Conservation (phyloP, 1,284 basidiomycete species). For the Clitocybe nebularis region DNA sequence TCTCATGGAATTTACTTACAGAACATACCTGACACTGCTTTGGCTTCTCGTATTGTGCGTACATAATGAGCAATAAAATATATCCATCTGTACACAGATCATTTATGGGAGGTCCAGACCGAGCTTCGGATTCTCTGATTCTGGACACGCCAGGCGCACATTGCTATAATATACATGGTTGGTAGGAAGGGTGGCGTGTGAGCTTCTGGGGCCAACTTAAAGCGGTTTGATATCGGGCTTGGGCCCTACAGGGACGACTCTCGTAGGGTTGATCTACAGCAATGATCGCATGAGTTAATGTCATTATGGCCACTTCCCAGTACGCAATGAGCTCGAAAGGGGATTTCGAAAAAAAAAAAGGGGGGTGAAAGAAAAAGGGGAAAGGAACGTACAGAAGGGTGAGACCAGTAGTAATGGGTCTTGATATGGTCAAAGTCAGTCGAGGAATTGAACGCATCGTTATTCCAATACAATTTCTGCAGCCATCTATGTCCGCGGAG, state of each 20-base stretch:
- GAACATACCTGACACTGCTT: too few relatives aligned
- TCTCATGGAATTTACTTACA: too few relatives aligned
- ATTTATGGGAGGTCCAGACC: too few relatives aligned
- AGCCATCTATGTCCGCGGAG: constrained; percentile 78
- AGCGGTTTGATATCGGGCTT: constrained; percentile 67
- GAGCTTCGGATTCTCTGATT: too few relatives aligned
- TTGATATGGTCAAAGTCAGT: constrained; percentile 91
- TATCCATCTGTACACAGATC: too few relatives aligned
- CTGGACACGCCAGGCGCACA: too few relatives aligned
- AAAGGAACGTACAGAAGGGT: constrained; percentile 38
- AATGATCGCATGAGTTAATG: not conserved
- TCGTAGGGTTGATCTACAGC: constrained; percentile 65
- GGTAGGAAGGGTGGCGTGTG: not conserved
- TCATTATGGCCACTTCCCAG: too few relatives aligned
- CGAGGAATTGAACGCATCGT: constrained; percentile 83
- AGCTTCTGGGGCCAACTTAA: constrained; percentile 23
- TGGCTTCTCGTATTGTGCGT: too few relatives aligned
- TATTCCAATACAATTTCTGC: constrained; percentile 89
- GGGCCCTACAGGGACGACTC: constrained; percentile 76
- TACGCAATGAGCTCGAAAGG: too few relatives aligned
- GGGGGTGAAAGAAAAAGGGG: not conserved
- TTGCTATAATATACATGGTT: not conserved
- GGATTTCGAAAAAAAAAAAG: too few relatives aligned
- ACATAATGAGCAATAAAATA: too few relatives aligned
- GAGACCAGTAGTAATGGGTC: constrained; percentile 81